These are phyloP conservation scores for Coemansia sp. DNA, from an alignment of 192 early-diverging fungal genomes.

Conservation along the genomic window DNA sequence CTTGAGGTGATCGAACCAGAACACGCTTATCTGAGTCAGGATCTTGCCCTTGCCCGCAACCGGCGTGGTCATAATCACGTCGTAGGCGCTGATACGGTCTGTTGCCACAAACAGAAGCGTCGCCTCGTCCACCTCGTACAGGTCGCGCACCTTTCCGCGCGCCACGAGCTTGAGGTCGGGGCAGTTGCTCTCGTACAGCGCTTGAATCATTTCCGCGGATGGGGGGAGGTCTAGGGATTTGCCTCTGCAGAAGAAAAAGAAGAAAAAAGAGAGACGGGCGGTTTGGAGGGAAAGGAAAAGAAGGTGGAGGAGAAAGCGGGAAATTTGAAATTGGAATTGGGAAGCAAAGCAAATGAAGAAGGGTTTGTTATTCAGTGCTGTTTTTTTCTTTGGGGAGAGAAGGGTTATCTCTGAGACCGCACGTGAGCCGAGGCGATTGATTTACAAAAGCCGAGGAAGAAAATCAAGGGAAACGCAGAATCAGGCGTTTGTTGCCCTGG, in stretches of 20 bases:
- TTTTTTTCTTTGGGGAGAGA: not conserved
- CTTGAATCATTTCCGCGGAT: constrained; percentile 48
- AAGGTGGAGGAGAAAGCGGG: no score
- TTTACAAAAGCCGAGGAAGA: no score
- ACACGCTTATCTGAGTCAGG: constrained; percentile 90
- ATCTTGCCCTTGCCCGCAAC: constrained; percentile 98
- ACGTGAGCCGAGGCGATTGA: no score
- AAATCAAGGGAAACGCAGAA: no score
- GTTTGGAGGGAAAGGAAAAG: not conserved
- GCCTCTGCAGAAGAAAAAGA: not conserved
- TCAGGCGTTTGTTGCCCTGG: no score
- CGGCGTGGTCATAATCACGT: constrained; percentile 95
- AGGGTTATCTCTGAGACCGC: no score
- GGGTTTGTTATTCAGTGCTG: not conserved
- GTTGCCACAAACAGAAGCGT: constrained; percentile 95
- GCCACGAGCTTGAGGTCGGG: constrained; percentile 92
- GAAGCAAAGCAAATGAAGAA: not conserved
- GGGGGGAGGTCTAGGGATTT: not conserved
- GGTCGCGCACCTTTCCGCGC: constrained; percentile 95
- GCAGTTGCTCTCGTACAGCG: constrained; percentile 71
- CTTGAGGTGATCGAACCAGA: constrained; percentile 93
- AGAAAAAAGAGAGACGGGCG: not conserved
- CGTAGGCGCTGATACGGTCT: constrained; percentile 96
- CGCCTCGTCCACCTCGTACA: constrained; percentile 89
- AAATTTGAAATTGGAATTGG: not conserved